Percentiles rank a stretch among this genome's conserved stretches.
phyloP scores from a whole-genome alignment of 2,329 filamentous ascomycete species.

The Cytospora mali region DNA sequence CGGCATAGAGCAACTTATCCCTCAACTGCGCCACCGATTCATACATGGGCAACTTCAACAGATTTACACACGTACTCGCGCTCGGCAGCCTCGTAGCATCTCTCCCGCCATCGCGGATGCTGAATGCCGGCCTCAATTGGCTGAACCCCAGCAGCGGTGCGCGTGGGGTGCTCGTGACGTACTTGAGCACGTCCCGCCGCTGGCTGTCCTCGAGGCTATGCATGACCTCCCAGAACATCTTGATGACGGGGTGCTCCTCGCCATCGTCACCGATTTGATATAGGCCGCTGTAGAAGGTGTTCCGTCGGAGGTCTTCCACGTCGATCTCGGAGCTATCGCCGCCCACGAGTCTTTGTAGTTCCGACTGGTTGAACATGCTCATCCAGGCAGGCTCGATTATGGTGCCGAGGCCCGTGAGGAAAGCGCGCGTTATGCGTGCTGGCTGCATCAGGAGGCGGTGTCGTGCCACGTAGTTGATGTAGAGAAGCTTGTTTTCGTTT shows the following conservation, averaged over 20 bases:
- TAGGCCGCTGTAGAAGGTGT: conserved; percentile 85
- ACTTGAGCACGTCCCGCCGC: conserved; percentile 85
- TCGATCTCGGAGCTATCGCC: conserved; percentile 87
- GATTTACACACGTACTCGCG: conserved; percentile 93
- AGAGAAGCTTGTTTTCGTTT: conserved; percentile 90
- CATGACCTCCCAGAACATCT: conserved; percentile 92
- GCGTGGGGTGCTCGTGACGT: conserved; percentile 90
- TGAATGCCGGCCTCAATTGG: conserved; percentile 82
- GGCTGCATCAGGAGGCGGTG: conserved; percentile 85
- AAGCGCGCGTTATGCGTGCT: conserved; percentile 79
- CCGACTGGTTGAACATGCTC: conserved; percentile 97
- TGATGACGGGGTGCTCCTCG: conserved; percentile 80
- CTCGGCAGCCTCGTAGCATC: conserved; percentile 83
- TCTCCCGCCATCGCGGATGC: conserved; percentile 79
- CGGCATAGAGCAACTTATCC: conserved; percentile 84
- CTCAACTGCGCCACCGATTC: conserved; percentile 64
- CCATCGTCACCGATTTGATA: conserved; percentile 90
- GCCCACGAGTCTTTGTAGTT: conserved; percentile 90
- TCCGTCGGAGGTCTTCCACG: conserved; percentile 77
- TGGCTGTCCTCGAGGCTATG: conserved; percentile 73
- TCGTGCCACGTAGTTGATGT: conserved; percentile 87
- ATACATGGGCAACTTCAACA: conserved; percentile 90
- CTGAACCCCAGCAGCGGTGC: conserved; percentile 88
- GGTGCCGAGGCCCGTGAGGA: conserved; percentile 79
- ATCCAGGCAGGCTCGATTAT: conserved; percentile 94